phyloP scores from a whole-genome alignment of 768 basidiomycete genomes.

The Dendrothele bispora region DNA sequence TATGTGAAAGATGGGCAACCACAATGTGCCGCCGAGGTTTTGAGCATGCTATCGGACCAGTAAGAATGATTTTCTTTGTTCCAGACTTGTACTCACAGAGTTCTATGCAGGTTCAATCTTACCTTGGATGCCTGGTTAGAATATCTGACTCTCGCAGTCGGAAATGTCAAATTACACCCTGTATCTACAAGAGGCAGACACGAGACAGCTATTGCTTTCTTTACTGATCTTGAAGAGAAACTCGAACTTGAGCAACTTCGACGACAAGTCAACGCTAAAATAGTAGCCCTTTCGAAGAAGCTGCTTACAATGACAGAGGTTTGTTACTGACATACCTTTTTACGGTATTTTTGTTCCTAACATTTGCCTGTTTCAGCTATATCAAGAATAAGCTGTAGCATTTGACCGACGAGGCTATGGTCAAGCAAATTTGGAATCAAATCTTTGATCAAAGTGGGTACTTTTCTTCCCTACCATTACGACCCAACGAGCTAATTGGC shows the following conservation, averaged over 20 bases:
- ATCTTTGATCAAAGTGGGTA: conserved; percentile 77
- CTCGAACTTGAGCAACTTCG: conserved; percentile 97
- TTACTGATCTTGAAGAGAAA: conserved; percentile 94
- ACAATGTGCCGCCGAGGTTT: conserved; percentile 83
- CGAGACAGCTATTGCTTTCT: conserved; percentile 91
- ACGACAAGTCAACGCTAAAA: conserved; percentile 61
- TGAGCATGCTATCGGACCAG: too few species aligned
- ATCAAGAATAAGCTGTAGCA: conserved; percentile 83
- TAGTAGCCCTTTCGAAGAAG: conserved; percentile 54
- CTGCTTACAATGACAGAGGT: conserved; percentile 88
- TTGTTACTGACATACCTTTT: conserved; percentile 15
- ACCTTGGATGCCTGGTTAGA: conserved; percentile 78
- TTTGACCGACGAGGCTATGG: conserved; percentile 82
- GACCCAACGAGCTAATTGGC: conserved; percentile 2
- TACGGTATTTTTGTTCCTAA: neutral
- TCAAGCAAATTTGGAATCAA: conserved; percentile 85
- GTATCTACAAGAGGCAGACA: conserved; percentile 74
- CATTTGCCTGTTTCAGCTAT: conserved; percentile 74
- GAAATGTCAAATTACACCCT: conserved; percentile 94
- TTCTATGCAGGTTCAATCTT: conserved; percentile 55
- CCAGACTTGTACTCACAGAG: conserved; percentile 2
- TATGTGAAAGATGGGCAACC: conserved; percentile 92
- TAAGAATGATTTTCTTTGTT: too few species aligned
- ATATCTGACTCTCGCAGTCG: conserved; percentile 90
- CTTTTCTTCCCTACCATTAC: neutral